Conservation (phyloP, 768 basidiomycete species). For the Candolleomyces efflorescens region DNA sequence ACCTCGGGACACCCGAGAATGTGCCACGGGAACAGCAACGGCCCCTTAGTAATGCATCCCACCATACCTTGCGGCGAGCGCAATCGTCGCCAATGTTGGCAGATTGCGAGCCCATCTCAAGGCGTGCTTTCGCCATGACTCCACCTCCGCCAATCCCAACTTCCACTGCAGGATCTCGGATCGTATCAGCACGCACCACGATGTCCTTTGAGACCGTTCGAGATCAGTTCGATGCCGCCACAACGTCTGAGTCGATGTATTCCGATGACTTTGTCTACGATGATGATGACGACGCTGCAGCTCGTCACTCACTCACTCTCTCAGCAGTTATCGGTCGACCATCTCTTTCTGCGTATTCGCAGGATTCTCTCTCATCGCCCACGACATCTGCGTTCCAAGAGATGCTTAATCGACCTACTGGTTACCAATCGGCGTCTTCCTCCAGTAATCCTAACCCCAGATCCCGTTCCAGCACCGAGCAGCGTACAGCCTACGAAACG, state of each 20-base stretch:
- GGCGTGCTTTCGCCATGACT: slow-evolving; percentile 26
- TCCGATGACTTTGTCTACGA: slow-evolving; percentile 34
- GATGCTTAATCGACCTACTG: slow-evolving; percentile 32
- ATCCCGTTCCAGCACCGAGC: slow-evolving; percentile 12
- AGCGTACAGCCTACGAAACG: neutral
- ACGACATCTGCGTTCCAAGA: slow-evolving; percentile 81
- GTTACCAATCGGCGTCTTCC: slow-evolving; percentile 17
- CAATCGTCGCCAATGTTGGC: slow-evolving; percentile 52
- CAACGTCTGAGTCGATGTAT: slow-evolving; percentile 27
- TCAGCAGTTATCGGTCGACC: slow-evolving; percentile 47
- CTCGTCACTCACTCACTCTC: slow-evolving; percentile 46
- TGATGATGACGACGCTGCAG: slow-evolving; percentile 29
- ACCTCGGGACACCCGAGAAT: slow-evolving; percentile 29
- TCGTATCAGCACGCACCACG: slow-evolving; percentile 21
- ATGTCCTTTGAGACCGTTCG: slow-evolving; percentile 25
- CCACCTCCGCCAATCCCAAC: slow-evolving; percentile 39
- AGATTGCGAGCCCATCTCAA: slow-evolving; percentile 33
- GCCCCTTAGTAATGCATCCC: slow-evolving; percentile 13
- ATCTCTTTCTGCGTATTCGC: slow-evolving; percentile 65
- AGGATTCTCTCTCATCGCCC: slow-evolving; percentile 50
- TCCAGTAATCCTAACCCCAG: slow-evolving; percentile 16
- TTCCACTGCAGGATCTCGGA: slow-evolving; percentile 25
- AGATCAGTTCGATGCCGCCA: slow-evolving; percentile 13
- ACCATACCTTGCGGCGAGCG: slow-evolving; percentile 37
- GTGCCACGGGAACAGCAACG: slow-evolving; percentile 5